Percentiles rank a stretch among this genome's conserved stretches.
Evolutionary conservation across 2,329 filamentous ascomycete genomes (phyloP).

Genomic region (Arachnomyces sp.): DNA sequence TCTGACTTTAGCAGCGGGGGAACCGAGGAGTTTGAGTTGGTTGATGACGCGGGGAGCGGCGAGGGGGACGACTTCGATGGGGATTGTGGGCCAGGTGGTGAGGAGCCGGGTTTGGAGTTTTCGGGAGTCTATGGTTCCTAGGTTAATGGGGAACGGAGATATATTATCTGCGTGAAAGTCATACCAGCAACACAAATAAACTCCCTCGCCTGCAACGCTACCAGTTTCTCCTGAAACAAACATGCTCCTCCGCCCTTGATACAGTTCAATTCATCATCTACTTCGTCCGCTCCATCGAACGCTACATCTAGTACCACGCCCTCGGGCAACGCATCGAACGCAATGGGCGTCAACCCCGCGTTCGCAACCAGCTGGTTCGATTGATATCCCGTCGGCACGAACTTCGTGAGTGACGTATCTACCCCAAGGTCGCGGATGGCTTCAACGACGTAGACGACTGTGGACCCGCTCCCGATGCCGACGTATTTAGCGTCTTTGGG

Average conservation of each 20-base stretch:
- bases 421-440: slow-evolving; percentile 48
- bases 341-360: slow-evolving; percentile 68
- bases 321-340: slow-evolving; percentile 66
- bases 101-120: slow-evolving; percentile 75
- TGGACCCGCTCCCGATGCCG: slow-evolving; percentile 59
- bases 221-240: slow-evolving; percentile 94
- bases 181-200: slow-evolving; percentile 80
- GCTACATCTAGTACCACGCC: slow-evolving; percentile 69
- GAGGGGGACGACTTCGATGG: slow-evolving; percentile 87
- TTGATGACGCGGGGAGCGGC: slow-evolving; percentile 69
- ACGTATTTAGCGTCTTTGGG: slow-evolving; percentile 46
- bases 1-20: slow-evolving; percentile 61
- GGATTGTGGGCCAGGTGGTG: slow-evolving; percentile 72
- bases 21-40: slow-evolving; percentile 66
- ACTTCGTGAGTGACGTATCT: slow-evolving; percentile 58
- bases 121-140: slow-evolving; percentile 62
- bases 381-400: slow-evolving; percentile 88
- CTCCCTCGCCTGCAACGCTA: slow-evolving; percentile 73
- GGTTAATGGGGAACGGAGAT: background rate
- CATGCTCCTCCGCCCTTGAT: slow-evolving; percentile 99
- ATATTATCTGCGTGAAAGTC: slow-evolving; percentile 15
- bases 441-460: slow-evolving; percentile 61
- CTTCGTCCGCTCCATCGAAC: slow-evolving; percentile 95
- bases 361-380: slow-evolving; percentile 77
- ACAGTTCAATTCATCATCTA: slow-evolving; percentile 88